Conservation (phyloP, 106 monocot genomes). For the Allium cepa region DNA sequence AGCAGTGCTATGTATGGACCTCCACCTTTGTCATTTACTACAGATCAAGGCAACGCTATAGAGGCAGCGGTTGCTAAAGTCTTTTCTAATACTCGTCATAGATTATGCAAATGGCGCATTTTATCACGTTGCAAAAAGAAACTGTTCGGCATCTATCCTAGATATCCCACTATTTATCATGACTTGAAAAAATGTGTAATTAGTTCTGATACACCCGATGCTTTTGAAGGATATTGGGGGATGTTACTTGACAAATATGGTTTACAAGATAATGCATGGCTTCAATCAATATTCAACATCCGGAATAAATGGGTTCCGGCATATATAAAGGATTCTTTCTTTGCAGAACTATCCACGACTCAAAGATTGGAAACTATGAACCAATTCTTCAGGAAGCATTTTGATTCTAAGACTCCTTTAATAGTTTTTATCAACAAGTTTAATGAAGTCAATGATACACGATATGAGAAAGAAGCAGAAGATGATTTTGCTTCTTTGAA, state of each 20-base stretch:
- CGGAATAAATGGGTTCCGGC: conserved; percentile 66
- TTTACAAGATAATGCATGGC: conserved; percentile 60
- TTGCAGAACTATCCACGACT: conserved; percentile 53
- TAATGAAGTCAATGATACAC: conserved; percentile 42
- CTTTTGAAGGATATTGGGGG: conserved; percentile 53
- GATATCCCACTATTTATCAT: conserved; percentile 30
- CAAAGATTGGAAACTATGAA: conserved; percentile 59
- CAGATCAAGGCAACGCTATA: conserved; percentile 44
- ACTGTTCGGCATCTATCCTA: conserved; percentile 32
- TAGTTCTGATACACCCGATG: conserved; percentile 24
- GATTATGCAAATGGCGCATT: conserved; percentile 54
- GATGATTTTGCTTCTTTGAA: conserved; percentile 34
- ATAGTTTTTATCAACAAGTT: conserved; percentile 41
- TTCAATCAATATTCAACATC: conserved; percentile 38
- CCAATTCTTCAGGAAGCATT: conserved; percentile 45
- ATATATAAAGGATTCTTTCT: conserved; percentile 52
- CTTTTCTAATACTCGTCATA: conserved; percentile 55
- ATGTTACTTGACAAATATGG: conserved; percentile 45
- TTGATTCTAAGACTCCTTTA: conserved; percentile 33
- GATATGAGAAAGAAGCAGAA: conserved; percentile 49
- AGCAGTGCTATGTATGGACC: conserved; percentile 44
- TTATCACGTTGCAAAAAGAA: conserved; percentile 66
- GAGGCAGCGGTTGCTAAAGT: conserved; percentile 41
- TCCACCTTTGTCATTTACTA: conserved; percentile 48
- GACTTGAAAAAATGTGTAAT: conserved; percentile 51